A percentile compares a stretch with the other conserved stretches of the same genome.
Conservation (phyloP, 2,329 filamentous ascomycete species). For the Beauveria asiatica region DNA sequence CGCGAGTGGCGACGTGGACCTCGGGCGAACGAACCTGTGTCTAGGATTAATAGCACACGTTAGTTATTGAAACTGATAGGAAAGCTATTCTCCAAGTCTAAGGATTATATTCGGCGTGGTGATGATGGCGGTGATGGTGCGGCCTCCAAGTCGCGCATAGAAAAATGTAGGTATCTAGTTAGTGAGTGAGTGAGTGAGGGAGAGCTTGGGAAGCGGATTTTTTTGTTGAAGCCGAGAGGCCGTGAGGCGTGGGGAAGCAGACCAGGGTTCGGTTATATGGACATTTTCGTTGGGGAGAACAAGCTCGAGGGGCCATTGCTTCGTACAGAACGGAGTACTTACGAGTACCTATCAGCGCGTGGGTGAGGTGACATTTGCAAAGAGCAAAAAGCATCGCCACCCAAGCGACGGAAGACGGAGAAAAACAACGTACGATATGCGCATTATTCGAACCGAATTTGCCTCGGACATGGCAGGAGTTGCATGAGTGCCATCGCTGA, state of each 20-base stretch:
- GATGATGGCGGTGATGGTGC: background rate
- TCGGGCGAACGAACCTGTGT: background rate
- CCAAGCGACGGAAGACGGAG: background rate
- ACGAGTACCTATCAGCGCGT: no score
- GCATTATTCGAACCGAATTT: background rate
- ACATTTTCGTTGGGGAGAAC: background rate
- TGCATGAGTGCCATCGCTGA: background rate
- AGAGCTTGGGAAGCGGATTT: background rate
- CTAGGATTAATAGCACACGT: background rate
- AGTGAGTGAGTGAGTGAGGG: background rate
- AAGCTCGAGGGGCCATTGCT: background rate
- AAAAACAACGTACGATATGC: background rate
- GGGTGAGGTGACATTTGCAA: no score
- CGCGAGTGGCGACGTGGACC: background rate
- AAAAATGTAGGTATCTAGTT: background rate
- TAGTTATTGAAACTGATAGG: background rate
- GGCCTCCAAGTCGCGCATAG: background rate
- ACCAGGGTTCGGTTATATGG: background rate
- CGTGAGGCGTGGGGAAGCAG: background rate
- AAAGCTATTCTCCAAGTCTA: no score
- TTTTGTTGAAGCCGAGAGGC: slow-evolving; percentile 10
- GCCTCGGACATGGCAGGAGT: background rate
- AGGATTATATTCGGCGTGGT: background rate
- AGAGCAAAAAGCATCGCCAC: background rate
- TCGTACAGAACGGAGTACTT: no score